phyloP scores from a whole-genome alignment of 805 yeast genomes.

The Teunomyces panamensis region DNA sequence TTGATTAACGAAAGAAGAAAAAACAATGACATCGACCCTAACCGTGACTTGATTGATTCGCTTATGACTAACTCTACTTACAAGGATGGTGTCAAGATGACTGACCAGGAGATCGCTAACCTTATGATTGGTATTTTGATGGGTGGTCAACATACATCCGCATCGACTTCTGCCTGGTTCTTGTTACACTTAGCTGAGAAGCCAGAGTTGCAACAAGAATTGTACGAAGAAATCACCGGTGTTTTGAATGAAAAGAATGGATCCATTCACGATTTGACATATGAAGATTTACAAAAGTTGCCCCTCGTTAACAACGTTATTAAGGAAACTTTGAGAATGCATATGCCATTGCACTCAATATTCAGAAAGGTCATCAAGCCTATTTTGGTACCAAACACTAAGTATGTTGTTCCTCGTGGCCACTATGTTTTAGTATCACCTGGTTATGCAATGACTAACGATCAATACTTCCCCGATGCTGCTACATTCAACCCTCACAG shows the following conservation, averaged over 20 bases:
- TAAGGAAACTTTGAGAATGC: conserved; percentile 92
- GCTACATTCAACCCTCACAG: conserved; percentile 76
- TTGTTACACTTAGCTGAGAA: conserved; percentile 85
- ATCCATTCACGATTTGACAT: conserved; percentile 56
- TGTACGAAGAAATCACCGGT: conserved; percentile 68
- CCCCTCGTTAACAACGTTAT: conserved; percentile 78
- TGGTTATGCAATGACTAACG: conserved; percentile 81
- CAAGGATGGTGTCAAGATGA: conserved; percentile 92
- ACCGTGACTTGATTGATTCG: conserved; percentile 86
- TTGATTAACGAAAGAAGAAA: conserved; percentile 73
- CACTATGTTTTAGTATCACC: conserved; percentile 91
- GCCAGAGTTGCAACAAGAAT: conserved; percentile 80
- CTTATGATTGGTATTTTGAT: conserved; percentile 90
- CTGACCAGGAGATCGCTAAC: conserved; percentile 92
- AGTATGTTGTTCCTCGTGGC: conserved; percentile 80
- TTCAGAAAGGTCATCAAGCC: conserved; percentile 86
- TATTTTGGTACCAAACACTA: conserved; percentile 74
- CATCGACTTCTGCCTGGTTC: conserved; percentile 95
- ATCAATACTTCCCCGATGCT: conserved; percentile 77
- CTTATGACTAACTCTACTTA: conserved; percentile 79
- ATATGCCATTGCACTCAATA: conserved; percentile 93
- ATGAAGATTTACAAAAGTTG: conserved; percentile 80
- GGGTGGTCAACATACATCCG: conserved; percentile 99
- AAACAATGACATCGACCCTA: conserved; percentile 68
- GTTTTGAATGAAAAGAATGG: conserved; percentile 48